Conservation (phyloP, 371 early-diverging fungal species). For the Mortierella sp. region DNA sequence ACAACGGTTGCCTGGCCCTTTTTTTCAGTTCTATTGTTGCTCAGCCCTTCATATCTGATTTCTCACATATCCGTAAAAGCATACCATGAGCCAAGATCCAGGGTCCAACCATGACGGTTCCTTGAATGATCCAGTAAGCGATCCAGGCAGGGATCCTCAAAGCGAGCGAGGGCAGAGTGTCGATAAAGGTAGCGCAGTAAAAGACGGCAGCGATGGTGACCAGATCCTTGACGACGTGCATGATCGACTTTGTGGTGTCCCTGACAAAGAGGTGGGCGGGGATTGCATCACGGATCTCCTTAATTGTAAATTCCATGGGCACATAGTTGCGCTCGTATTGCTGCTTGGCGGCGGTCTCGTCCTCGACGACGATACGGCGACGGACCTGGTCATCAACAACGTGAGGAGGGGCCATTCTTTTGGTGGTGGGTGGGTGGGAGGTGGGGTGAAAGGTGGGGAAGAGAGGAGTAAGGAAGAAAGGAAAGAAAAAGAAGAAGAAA, state of each 20-base stretch:
- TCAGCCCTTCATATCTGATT: no score
- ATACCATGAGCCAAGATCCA: constrained; percentile 93
- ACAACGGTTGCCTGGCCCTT: background rate
- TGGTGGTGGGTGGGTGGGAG: background rate
- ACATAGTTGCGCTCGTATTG: constrained; percentile 64
- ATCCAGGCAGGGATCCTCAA: constrained; percentile 75
- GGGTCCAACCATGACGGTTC: constrained; percentile 83
- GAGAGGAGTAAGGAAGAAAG: background rate
- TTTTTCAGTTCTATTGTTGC: background rate
- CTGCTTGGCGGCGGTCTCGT: constrained; percentile 30
- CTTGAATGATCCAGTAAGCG: constrained; percentile 83
- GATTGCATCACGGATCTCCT: constrained; percentile 87
- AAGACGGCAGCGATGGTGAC: constrained; percentile 70
- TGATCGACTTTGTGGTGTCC: constrained; percentile 75
- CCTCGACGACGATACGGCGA: constrained; percentile 34
- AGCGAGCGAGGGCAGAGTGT: constrained; percentile 61
- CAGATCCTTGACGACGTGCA: constrained; percentile 78
- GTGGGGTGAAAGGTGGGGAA: background rate
- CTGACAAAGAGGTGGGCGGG: constrained; percentile 90
- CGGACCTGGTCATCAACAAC: constrained; percentile 39
- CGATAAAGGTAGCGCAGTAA: constrained; percentile 77
- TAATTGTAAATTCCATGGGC: constrained; percentile 81
- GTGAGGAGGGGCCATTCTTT: constrained; percentile 44
- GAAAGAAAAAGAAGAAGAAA: constrained; percentile 2
- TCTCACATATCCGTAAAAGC: background rate